Evolutionary conservation across 192 early-diverging fungal genomes (phyloP).

Genomic region (Entomortierella parvispora): DNA sequence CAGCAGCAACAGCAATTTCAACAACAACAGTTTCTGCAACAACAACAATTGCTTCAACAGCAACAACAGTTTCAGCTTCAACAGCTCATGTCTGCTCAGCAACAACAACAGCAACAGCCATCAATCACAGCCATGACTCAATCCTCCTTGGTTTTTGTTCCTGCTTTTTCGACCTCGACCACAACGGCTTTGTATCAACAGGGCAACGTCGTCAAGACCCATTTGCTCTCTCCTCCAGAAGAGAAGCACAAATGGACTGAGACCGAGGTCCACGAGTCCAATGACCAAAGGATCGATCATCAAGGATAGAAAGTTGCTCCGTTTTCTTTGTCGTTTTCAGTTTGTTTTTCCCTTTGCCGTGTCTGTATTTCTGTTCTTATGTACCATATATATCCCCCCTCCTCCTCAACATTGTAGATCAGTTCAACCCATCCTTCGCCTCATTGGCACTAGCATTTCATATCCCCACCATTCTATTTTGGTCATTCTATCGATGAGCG

Average conservation of each 20-base stretch:
- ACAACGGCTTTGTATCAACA: too few species aligned
- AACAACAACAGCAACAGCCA: not conserved
- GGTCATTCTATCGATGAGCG: too few species aligned
- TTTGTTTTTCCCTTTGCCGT: not conserved
- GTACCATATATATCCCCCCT: not conserved
- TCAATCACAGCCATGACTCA: not conserved
- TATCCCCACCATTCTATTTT: too few species aligned
- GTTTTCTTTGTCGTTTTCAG: not conserved
- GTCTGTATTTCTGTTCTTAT: conserved; percentile 9
- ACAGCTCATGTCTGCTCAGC: not conserved
- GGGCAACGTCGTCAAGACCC: not conserved
- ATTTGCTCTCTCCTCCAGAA: conserved; percentile 45
- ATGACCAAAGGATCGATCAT: not conserved
- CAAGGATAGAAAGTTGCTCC: not conserved
- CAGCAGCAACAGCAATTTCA: not conserved
- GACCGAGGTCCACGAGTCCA: conserved; percentile 1
- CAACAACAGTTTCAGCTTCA: conserved; percentile 1
- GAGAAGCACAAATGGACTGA: conserved; percentile 34
- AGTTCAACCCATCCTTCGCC: not conserved
- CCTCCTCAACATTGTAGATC: not conserved
- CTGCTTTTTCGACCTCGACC: too few species aligned
- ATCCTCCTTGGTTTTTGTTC: too few species aligned
- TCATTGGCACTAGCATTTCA: too few species aligned
- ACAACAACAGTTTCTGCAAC: conserved; percentile 1
- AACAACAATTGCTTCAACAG: not conserved